Percentiles rank a stretch among this genome's conserved stretches.
phyloP scores from a whole-genome alignment of 116 monocot species.

The Cymodocea nodosa region DNA sequence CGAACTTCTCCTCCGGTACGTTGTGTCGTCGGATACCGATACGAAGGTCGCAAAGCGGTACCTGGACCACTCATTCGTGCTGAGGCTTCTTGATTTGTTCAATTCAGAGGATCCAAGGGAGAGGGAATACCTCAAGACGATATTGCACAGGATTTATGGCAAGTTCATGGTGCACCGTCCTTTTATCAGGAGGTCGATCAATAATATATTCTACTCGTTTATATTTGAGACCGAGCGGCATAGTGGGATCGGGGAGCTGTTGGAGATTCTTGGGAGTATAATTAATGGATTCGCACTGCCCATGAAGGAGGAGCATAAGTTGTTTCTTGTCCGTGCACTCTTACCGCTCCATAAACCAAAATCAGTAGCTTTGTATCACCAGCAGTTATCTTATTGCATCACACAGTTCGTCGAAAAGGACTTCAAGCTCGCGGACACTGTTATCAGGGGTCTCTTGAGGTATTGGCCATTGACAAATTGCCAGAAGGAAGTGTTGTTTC shows the following conservation, averaged over 20 bases:
- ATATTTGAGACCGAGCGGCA: conserved; percentile 25
- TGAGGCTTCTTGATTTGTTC: conserved; percentile 47
- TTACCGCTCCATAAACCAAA: conserved; percentile 59
- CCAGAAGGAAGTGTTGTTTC: conserved; percentile 71
- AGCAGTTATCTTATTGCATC: conserved; percentile 53
- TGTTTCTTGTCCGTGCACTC: conserved; percentile 44
- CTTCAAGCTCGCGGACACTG: conserved; percentile 58
- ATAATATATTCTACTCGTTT: conserved; percentile 53
- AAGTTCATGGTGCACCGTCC: conserved; percentile 70
- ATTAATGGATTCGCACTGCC: conserved; percentile 60
- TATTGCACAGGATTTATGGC: conserved; percentile 57
- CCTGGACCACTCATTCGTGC: conserved; percentile 47
- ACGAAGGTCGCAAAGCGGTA: conserved; percentile 53
- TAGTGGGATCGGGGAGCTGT: conserved; percentile 22
- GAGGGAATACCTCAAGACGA: conserved; percentile 62
- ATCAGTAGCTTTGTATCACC: conserved; percentile 35
- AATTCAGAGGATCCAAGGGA: conserved; percentile 60
- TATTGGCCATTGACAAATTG: conserved; percentile 79
- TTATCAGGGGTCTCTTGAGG: conserved; percentile 47
- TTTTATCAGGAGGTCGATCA: conserved; percentile 51
- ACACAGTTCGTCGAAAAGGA: conserved; percentile 80
- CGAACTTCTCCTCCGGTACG: conserved; percentile 50
- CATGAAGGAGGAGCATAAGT: conserved; percentile 75
- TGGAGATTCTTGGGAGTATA: conserved; percentile 61
- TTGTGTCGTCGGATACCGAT: conserved; percentile 59